Conservation (phyloP, 2,329 filamentous ascomycete genomes). For the Trichoderma oligosporum region DNA sequence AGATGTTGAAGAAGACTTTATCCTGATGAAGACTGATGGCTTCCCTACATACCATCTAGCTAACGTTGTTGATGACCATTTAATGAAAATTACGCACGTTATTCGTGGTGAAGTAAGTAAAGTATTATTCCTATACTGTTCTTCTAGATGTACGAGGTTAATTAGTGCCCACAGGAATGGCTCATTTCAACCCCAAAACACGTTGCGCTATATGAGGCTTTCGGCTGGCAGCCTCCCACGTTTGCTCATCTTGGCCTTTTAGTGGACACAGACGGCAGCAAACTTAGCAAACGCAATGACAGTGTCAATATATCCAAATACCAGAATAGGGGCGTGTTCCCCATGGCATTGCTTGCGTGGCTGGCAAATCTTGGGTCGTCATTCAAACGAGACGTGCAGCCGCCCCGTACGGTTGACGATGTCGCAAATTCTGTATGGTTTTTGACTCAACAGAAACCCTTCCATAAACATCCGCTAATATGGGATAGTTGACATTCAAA, state of each 20-base stretch:
- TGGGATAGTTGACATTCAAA: conserved; percentile 67
- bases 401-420: conserved; percentile 55
- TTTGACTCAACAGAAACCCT: neutral
- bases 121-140: neutral
- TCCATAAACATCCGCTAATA: conserved; percentile 26
- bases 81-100: conserved; percentile 94
- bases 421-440: conserved; percentile 62
- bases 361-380: conserved; percentile 62
- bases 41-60: conserved; percentile 95
- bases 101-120: conserved; percentile 73
- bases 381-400: conserved; percentile 28
- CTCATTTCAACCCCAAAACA: conserved; percentile 84
- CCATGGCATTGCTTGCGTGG: conserved; percentile 66
- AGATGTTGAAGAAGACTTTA: conserved; percentile 69
- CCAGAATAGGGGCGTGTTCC: conserved; percentile 43
- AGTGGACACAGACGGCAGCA: conserved; percentile 63
- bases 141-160: neutral
- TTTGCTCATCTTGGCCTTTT: conserved; percentile 80
- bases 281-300: conserved; percentile 79
- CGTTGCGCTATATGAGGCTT: conserved; percentile 67
- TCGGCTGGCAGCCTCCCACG: conserved; percentile 67
- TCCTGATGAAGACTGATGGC: conserved; percentile 86
- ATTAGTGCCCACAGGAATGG: conserved; percentile 65
- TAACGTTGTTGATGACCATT: conserved; percentile 93
- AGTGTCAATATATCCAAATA: conserved; percentile 51